These are phyloP conservation scores for Moniliophthora roreri DNA, from an alignment of 1,284 basidiomycete genomes.

Conservation along the genomic window DNA sequence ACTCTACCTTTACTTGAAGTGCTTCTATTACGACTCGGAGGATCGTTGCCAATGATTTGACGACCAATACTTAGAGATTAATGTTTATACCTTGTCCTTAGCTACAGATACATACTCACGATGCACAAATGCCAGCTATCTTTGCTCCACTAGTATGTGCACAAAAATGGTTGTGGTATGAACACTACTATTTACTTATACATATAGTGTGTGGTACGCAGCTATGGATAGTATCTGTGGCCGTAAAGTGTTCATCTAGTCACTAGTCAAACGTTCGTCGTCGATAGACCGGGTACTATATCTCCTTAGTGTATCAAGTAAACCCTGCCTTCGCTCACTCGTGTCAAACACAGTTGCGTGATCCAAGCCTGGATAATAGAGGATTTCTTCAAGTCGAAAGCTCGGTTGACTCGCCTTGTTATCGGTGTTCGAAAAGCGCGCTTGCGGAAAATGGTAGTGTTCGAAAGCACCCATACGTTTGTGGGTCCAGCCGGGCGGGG, in stretches of 20 bases:
- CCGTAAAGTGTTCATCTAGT: too few species aligned
- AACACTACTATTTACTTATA: too few species aligned
- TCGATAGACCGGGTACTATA: slow-evolving; percentile 22
- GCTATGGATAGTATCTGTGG: too few species aligned
- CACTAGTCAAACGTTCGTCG: too few species aligned
- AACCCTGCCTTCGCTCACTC: slow-evolving; percentile 27
- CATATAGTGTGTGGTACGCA: too few species aligned
- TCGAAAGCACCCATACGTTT: slow-evolving; percentile 3
- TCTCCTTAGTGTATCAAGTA: slow-evolving; percentile 40
- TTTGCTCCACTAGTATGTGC: neutral
- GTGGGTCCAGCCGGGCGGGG: slow-evolving; percentile 8
- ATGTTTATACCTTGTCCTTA: slow-evolving; percentile 3
- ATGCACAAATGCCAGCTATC: neutral
- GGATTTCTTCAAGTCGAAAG: slow-evolving; percentile 40
- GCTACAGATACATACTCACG: neutral
- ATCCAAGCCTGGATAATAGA: slow-evolving; percentile 51
- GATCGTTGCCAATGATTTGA: slow-evolving; percentile 1
- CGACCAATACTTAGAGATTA: slow-evolving; percentile 1
- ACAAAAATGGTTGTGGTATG: too few species aligned
- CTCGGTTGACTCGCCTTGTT: slow-evolving; percentile 25
- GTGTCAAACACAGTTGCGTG: slow-evolving; percentile 59
- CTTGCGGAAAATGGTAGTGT: too few species aligned
- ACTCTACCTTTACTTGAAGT: neutral
- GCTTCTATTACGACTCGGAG: too few species aligned
- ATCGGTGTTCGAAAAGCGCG: neutral